phyloP scores from a whole-genome alignment of 2,329 filamentous ascomycete species.

The Pseudocercospora cruenta region DNA sequence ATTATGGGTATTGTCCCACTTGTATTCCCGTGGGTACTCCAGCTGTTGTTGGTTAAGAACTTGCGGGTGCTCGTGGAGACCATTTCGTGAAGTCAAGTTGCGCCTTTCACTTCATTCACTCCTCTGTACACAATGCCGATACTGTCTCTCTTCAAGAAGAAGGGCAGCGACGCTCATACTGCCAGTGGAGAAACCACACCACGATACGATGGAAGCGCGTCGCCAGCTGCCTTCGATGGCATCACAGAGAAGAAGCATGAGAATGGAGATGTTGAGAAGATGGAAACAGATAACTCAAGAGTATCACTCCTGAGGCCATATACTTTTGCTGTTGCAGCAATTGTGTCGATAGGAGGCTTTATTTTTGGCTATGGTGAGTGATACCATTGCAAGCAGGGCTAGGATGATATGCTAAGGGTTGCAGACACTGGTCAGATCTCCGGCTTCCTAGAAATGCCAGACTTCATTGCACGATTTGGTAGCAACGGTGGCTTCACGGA shows the following conservation, averaged over 20 bases:
- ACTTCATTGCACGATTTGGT: slow-evolving; percentile 59
- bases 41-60: slow-evolving; percentile 6
- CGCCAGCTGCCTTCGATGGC: not conserved
- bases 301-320: slow-evolving; percentile 32
- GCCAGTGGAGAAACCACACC: slow-evolving; percentile 16
- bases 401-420: slow-evolving; percentile 6
- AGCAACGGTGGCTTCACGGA: slow-evolving; percentile 54
- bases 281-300: slow-evolving; percentile 28
- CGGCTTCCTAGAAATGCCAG: slow-evolving; percentile 64
- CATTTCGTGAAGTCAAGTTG: slow-evolving; percentile 4
- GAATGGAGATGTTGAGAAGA: slow-evolving; percentile 29
- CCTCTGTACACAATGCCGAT: not conserved
- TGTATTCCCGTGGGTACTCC: slow-evolving; percentile 12
- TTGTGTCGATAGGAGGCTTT: slow-evolving; percentile 43
- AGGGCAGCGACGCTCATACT: not conserved
- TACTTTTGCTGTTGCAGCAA: slow-evolving; percentile 40
- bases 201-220: slow-evolving; percentile 11
- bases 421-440: slow-evolving; percentile 63
- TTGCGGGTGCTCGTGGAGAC: slow-evolving; percentile 14
- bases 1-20: not conserved
- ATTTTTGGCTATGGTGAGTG: slow-evolving; percentile 45
- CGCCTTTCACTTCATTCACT: not conserved
- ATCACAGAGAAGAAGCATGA: slow-evolving; percentile 10
- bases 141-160: slow-evolving; percentile 2
- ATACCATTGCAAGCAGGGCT: not conserved